Percentiles rank a stretch among this genome's conserved stretches.
Conservation (phyloP, 768 basidiomycete genomes). For the Tephrocybe rancida region DNA sequence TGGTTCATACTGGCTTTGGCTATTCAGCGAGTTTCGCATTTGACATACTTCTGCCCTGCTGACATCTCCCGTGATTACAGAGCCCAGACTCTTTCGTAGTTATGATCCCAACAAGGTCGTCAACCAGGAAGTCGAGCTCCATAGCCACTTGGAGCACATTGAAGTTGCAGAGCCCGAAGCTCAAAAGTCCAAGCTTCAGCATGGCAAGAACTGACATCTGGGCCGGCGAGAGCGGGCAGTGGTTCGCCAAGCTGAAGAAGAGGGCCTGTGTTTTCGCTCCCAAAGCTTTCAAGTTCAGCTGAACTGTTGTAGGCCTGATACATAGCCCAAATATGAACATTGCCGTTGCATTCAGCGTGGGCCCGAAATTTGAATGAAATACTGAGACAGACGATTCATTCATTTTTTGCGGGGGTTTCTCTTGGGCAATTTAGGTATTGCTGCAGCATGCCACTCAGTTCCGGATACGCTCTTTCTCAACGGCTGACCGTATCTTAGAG, state of each 20-base stretch:
- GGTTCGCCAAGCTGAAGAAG: slow-evolving; percentile 99
- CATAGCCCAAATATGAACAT: too few relatives aligned
- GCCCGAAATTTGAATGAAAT: too few relatives aligned
- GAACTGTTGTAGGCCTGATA: too few relatives aligned
- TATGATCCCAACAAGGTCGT: slow-evolving; percentile 98
- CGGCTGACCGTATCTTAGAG: too few relatives aligned
- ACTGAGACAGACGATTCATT: too few relatives aligned
- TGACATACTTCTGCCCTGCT: background rate
- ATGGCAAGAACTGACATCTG: slow-evolving; percentile 97
- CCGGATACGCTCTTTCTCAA: too few relatives aligned
- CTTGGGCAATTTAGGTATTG: too few relatives aligned
- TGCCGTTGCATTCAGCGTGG: too few relatives aligned
- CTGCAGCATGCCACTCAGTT: too few relatives aligned
- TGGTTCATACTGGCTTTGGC: slow-evolving; percentile 87
- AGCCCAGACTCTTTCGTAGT: slow-evolving; percentile 96
- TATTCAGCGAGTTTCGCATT: slow-evolving; percentile 73
- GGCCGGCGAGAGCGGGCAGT: slow-evolving; percentile 90
- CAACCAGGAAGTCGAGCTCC: slow-evolving; percentile 95
- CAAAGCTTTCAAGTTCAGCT: slow-evolving; percentile 94
- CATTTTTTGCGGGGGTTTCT: too few relatives aligned
- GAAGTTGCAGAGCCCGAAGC: slow-evolving; percentile 93
- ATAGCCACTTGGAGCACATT: slow-evolving; percentile 94
- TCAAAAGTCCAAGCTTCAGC: slow-evolving; percentile 93
- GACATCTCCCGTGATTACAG: slow-evolving; percentile 41
- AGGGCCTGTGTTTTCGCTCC: slow-evolving; percentile 92